Percentiles rank a stretch among this genome's conserved stretches.
Evolutionary conservation across 306 rosid species (phyloP).

Genomic region (Mimosa bimucronata): DNA sequence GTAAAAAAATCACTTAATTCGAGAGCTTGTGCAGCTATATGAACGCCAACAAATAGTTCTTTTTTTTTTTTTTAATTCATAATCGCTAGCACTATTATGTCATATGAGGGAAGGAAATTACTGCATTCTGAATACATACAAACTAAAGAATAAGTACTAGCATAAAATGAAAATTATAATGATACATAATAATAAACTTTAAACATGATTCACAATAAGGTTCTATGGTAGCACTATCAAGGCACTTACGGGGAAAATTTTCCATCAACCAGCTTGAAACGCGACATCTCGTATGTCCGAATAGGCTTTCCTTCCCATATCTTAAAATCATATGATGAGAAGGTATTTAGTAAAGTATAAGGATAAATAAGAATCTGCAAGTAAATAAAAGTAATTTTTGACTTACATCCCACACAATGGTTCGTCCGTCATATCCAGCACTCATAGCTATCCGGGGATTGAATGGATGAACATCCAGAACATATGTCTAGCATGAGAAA

Average conservation of each 20-base stretch:
- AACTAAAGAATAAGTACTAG: neutral
- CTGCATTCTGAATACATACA: neutral
- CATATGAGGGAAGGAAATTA: neutral
- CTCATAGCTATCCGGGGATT: constrained; percentile 99
- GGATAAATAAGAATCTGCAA: constrained; percentile 28
- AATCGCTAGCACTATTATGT: neutral
- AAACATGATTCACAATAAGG: constrained; percentile 15
- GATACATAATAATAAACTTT: constrained; percentile 16
- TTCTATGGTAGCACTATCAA: constrained; percentile 16
- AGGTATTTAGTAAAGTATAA: constrained; percentile 31
- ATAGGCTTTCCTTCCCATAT: constrained; percentile 99
- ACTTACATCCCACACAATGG: constrained; percentile 99
- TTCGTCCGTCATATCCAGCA: constrained; percentile 98
- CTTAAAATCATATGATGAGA: constrained; percentile 50
- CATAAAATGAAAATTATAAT: neutral
- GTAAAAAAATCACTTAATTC: neutral
- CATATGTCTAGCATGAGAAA: constrained; percentile 78
- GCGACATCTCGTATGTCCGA: constrained; percentile 72
- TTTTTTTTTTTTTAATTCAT: neutral
- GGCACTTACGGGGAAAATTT: constrained; percentile 96
- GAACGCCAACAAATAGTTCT: neutral
- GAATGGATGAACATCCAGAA: constrained; percentile 98
- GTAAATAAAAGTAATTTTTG: constrained; percentile 42
- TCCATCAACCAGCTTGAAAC: constrained; percentile 92
- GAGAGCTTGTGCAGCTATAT: neutral